Evolutionary conservation across 2,329 filamentous ascomycete genomes (phyloP), one percentile per base, ranked within the genome.

Genomic region (Acrodontium crateriforme): DNA sequence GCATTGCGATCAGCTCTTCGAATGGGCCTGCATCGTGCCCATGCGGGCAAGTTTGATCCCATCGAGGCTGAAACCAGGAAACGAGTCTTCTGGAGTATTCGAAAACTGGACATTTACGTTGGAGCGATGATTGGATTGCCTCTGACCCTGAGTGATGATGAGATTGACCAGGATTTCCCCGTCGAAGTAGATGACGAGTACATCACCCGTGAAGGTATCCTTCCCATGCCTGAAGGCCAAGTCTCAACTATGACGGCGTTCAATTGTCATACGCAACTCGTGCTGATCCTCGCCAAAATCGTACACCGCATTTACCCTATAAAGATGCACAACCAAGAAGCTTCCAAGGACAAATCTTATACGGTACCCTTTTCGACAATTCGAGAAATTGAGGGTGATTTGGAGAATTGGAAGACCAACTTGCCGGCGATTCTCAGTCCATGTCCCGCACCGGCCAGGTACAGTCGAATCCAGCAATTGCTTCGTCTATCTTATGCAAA

Each of bases 401-500:
- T 77, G 28, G 69, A 74, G 42, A 52, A 56, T 9, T 77, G 72
- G 72, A 67, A 74, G 54, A 68, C 72, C 29, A 59, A 64, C 32
- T 52, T 98, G 15, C 87, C 85, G 0, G 64, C 74, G 40, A 71
- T 74, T 29, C 73, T 93, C 55, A 76, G 78, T 35, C 84, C 84
- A 2, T 83, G 81, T 36, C 82, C 89, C 27, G 78, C 14, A 69
- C 84, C 42, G 69, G 82, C 81, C 82, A 67, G 60, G 69, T 53
- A 30, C 28, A 34, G 34, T 9, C 69, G 69, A 29, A 59, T 67
- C n/a, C 79, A 82, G 35, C 81, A 84, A 37, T 60, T 85, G 14
- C 60, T 89, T 12, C 68, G 80, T 18, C 76, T 89, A 53, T 71
- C 75, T n/a, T 87, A 80, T 48, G 78, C 78, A 2, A 79, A 87